Conservation (phyloP, 257 asterid species). For the Nyctanthes arbortristis region DNA sequence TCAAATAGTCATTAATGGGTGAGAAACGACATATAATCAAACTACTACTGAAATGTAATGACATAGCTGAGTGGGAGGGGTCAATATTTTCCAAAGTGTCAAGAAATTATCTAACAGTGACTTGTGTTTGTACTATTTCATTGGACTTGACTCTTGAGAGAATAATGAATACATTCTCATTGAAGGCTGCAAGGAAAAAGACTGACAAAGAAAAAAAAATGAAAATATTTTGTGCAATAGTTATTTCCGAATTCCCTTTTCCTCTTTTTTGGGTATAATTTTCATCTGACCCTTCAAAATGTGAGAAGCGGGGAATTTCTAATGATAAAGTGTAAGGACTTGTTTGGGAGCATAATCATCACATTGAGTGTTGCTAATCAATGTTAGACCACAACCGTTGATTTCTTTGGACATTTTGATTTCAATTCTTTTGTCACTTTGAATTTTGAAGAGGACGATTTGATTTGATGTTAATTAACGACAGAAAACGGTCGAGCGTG, state of each 20-base stretch:
- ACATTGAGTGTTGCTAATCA: conserved; percentile 1
- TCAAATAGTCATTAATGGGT: too few species aligned
- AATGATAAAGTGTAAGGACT: conserved; percentile 25
- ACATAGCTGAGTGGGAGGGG: too few species aligned
- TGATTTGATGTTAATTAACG: neutral
- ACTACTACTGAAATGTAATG: too few species aligned
- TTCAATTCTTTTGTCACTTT: conserved; percentile 1
- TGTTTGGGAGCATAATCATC: conserved; percentile 38
- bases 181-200: conserved; percentile 28
- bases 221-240: neutral
- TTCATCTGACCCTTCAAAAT: conserved; percentile 16
- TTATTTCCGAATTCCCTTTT: neutral
- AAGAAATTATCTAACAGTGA: neutral
- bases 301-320: conserved; percentile 16
- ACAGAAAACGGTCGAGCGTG: neutral
- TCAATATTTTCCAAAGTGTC: neutral
- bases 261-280: neutral
- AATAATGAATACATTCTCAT: neutral
- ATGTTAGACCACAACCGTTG: neutral
- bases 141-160: neutral
- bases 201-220: conserved; percentile 10
- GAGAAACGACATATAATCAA: too few species aligned
- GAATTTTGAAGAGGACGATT: neutral
- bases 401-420: neutral
- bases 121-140: conserved; percentile 2